A percentile compares a stretch with the other conserved stretches of the same genome.
Conservation (phyloP, 495 filamentous ascomycete genomes). For the Aspergillus sparsus region DNA sequence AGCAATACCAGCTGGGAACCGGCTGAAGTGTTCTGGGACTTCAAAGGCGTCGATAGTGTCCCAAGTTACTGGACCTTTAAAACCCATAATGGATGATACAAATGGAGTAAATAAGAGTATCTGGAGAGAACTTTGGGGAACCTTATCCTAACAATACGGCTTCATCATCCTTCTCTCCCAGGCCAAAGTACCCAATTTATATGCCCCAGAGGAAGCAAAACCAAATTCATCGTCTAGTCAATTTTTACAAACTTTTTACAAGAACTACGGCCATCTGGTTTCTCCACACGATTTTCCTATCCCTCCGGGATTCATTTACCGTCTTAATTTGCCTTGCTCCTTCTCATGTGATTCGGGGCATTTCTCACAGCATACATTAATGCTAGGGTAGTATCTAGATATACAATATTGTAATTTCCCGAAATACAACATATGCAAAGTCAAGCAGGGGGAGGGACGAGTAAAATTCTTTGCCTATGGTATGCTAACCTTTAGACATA, state of each 20-base stretch:
- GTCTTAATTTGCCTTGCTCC: too few relatives aligned
- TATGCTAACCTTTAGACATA: too few relatives aligned
- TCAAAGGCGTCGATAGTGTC: neutral
- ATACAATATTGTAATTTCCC: too few relatives aligned
- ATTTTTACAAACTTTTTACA: neutral
- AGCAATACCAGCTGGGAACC: slow-evolving; percentile 1
- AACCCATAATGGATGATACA: neutral
- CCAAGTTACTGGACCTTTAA: neutral
- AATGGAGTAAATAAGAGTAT: neutral
- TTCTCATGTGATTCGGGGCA: too few relatives aligned
- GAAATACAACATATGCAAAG: too few relatives aligned
- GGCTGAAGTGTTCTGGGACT: neutral
- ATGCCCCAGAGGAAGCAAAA: neutral
- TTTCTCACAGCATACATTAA: too few relatives aligned
- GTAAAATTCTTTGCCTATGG: too few relatives aligned
- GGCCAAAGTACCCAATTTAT: neutral
- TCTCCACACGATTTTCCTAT: too few relatives aligned
- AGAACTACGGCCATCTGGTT: neutral
- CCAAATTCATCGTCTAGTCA: neutral
- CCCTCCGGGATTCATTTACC: too few relatives aligned
- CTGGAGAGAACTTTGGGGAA: neutral
- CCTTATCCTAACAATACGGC: neutral
- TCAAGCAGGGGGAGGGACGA: too few relatives aligned
- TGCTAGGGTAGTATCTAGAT: too few relatives aligned
- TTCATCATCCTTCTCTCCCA: neutral